Evolutionary conservation across 1,139 yeast genomes (phyloP), one percentile per base, ranked within the genome.

Genomic region (Saccharomyces hybrid): DNA sequence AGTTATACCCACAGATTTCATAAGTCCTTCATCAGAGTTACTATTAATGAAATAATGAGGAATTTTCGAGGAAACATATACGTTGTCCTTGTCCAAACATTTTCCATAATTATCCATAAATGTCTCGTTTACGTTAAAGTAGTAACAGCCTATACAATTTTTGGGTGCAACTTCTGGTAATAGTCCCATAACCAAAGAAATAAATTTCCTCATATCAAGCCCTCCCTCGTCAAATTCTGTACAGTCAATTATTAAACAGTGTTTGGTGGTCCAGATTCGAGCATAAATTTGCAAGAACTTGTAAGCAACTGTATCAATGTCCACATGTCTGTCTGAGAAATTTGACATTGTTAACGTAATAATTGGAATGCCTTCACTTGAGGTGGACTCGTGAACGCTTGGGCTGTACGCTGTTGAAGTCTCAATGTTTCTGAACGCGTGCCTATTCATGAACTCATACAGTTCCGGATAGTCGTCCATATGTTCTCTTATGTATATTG

Each of bases 381-480:
- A 80, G 19, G 86, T 80, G 0, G 87, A 80, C 59, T 81, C 88
- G 54, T 80, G 83, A 7, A 86, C 77, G 46, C 84, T 74, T 0
- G 80, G 76, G 4, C 27, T 19, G 25, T 28, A 38, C 3, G 73
- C 69, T 9, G 44, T 38, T 38, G 44, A 19, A 2, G 44, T 38
- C 9, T 79, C 81, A 34, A 79, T 71, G 58, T 83, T 83, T 52
- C 78, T 77, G 52, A 79, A 73, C 0, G 88, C 75, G 73, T 84
- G 80, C 58, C 83, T 82, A 27, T 83, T 78, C 90, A 88, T 84
- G 61, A 87, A 87, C 55, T 88, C 96, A 61, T 80, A 82, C 52
- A 84, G 73, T 54, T 79, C 80, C 11, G 78, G 73, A 58, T 81
- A 79, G 14, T 73, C 73, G 28, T 78, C 79, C 44, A 73, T 73